Percentiles rank a stretch among this genome's conserved stretches.
These are phyloP conservation scores for Phylloporus sp. DNA, from an alignment of 1,284 basidiomycete genomes.

Conservation along the genomic window DNA sequence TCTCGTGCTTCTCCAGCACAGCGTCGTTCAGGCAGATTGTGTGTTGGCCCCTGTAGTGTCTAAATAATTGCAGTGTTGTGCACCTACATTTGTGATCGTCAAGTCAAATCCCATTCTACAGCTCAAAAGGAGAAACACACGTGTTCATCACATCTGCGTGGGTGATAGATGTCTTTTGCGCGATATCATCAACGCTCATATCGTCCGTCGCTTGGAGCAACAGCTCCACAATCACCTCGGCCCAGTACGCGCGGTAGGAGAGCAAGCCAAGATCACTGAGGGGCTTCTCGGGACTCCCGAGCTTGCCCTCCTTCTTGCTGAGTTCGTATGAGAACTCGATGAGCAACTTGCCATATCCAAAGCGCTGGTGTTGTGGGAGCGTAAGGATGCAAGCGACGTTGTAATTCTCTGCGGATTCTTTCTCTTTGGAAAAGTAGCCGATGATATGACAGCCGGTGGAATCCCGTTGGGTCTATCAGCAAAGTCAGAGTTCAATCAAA, in stretches of 20 bases:
- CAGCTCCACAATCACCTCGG: slow-evolving; percentile 94
- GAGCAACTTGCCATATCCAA: slow-evolving; percentile 93
- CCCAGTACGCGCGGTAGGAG: slow-evolving; percentile 96
- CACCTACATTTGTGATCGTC: slow-evolving; percentile 61
- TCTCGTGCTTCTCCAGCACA: slow-evolving; percentile 91
- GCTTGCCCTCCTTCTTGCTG: slow-evolving; percentile 94
- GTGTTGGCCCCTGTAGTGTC: slow-evolving; percentile 95
- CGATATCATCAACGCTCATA: slow-evolving; percentile 96
- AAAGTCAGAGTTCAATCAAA: not conserved
- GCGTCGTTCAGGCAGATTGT: slow-evolving; percentile 92
- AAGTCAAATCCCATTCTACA: not conserved
- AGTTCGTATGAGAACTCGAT: slow-evolving; percentile 99
- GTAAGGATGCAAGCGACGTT: slow-evolving; percentile 99
- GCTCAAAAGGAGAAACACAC: slow-evolving; percentile 58
- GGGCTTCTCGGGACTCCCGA: slow-evolving; percentile 98
- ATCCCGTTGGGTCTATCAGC: slow-evolving; percentile 81
- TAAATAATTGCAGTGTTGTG: slow-evolving; percentile 93
- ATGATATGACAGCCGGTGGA: slow-evolving; percentile 92
- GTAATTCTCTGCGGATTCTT: slow-evolving; percentile 97
- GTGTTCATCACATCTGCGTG: slow-evolving; percentile 98
- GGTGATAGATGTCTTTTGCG: slow-evolving; percentile 95
- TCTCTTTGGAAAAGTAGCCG: slow-evolving; percentile 99
- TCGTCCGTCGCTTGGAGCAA: slow-evolving; percentile 80
- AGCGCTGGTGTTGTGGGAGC: slow-evolving; percentile 95
- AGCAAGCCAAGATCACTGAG: slow-evolving; percentile 94